Evolutionary conservation across 768 basidiomycete species (phyloP).

Genomic region (Leucocoprinus birnbaumii): DNA sequence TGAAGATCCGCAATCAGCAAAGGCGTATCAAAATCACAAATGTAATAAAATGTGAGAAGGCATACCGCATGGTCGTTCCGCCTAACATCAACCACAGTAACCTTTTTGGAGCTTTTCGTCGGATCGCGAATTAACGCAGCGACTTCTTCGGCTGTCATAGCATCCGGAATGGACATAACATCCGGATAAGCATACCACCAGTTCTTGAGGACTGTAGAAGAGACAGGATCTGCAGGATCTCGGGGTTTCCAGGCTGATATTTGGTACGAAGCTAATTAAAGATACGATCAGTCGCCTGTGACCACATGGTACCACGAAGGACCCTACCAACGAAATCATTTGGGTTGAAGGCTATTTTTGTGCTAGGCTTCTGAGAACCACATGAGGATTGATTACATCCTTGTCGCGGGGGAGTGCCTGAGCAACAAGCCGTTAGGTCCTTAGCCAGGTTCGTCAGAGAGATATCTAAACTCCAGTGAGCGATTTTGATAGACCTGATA

Average conservation of each 20-base stretch:
- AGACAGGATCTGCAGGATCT: background rate
- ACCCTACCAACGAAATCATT: slow-evolving; percentile 44
- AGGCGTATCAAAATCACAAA: background rate
- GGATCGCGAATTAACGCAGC: slow-evolving; percentile 27
- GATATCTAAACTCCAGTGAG: slow-evolving; percentile 25
- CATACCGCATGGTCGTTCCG: slow-evolving; percentile 42
- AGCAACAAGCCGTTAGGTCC: slow-evolving; percentile 39
- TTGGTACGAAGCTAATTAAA: slow-evolving; percentile 39
- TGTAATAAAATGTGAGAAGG: background rate
- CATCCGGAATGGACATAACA: slow-evolving; percentile 27
- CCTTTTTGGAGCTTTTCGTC: slow-evolving; percentile 14
- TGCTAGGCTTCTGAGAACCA: background rate
- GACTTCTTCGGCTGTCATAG: slow-evolving; percentile 34
- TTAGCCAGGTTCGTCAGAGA: slow-evolving; percentile 35
- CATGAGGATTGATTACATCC: background rate
- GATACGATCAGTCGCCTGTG: background rate
- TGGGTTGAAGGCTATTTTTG: slow-evolving; percentile 25
- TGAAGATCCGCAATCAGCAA: slow-evolving; percentile 15
- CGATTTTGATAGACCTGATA: background rate
- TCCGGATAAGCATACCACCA: slow-evolving; percentile 58
- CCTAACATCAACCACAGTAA: slow-evolving; percentile 50
- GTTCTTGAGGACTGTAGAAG: slow-evolving; percentile 30
- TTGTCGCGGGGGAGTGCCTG: slow-evolving; percentile 5
- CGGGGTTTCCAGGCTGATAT: slow-evolving; percentile 40
- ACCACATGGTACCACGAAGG: background rate